Conservation (phyloP, 139 green algal species). For the Picocystis salinarum region DNA sequence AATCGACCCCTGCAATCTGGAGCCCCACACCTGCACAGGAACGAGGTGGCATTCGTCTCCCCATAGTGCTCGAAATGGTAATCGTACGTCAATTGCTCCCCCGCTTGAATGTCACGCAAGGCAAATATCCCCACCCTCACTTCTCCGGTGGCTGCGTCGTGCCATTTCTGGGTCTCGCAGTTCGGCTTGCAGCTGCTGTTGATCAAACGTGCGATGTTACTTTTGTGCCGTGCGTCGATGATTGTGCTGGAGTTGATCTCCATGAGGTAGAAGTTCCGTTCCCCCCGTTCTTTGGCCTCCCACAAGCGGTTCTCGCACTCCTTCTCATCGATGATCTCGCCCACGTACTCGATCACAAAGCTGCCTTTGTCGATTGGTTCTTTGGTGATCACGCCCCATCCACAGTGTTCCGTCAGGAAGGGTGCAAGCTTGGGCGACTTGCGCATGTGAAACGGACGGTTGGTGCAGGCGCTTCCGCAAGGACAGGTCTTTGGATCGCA, state of each 20-base stretch:
- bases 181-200: constrained; percentile 76
- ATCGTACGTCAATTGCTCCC: constrained; percentile 73
- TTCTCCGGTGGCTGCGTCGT: constrained; percentile 24
- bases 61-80: constrained; percentile 40
- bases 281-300: constrained; percentile 20
- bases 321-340: constrained; percentile 36
- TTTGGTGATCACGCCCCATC: constrained; percentile 40
- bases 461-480: constrained; percentile 47
- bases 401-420: constrained; percentile 50
- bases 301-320: constrained; percentile 42
- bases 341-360: constrained; percentile 75
- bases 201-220: constrained; percentile 54
- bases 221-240: constrained; percentile 57
- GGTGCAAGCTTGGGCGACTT: constrained; percentile 13
- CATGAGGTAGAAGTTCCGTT: constrained; percentile 76
- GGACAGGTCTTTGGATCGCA: constrained; percentile 57
- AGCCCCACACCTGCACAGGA: constrained; percentile 12
- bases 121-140: constrained; percentile 31
- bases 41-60: not conserved
- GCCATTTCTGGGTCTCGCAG: constrained; percentile 76
- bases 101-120: constrained; percentile 23
- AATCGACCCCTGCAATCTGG: constrained; percentile 6
- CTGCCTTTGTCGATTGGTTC: constrained; percentile 23
- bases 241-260: constrained; percentile 46
- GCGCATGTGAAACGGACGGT: constrained; percentile 51